Conservation (phyloP, 2,329 filamentous ascomycete species). For the Talaromyces sp. region DNA sequence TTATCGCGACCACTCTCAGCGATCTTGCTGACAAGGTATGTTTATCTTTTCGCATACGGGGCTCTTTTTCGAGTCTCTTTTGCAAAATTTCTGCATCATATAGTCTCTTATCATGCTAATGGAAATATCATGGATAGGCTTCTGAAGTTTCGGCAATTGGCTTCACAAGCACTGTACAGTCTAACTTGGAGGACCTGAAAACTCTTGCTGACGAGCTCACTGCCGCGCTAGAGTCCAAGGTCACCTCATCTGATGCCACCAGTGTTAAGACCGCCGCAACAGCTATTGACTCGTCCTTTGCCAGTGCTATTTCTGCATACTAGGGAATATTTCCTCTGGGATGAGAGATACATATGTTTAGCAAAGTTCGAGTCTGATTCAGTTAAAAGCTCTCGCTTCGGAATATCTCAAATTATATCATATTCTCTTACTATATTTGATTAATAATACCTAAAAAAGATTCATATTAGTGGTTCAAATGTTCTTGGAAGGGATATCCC, state of each 20-base stretch:
- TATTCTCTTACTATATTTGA: not conserved
- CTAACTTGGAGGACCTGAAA: not conserved
- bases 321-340: not conserved
- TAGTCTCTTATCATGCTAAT: not conserved
- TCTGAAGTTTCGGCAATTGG: constrained; percentile 1
- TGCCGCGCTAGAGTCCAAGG: not conserved
- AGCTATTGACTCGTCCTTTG: constrained; percentile 2
- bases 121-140: not conserved
- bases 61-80: not conserved
- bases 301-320: constrained; percentile 2
- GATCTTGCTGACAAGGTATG: constrained; percentile 5
- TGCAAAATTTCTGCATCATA: not conserved
- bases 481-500: no score
- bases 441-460: not conserved
- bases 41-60: not conserved
- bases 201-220: not conserved
- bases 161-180: constrained; percentile 1
- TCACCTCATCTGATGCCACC: not conserved
- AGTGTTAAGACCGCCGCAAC: not conserved
- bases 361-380: not conserved
- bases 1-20: constrained; percentile 1
- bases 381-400: not conserved
- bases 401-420: not conserved
- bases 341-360: not conserved
- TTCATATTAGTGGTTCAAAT: not conserved